Evolutionary conservation across 345 rosid species (phyloP), one percentile per base, ranked within the genome.

Genomic region (Limnanthes douglasii): DNA sequence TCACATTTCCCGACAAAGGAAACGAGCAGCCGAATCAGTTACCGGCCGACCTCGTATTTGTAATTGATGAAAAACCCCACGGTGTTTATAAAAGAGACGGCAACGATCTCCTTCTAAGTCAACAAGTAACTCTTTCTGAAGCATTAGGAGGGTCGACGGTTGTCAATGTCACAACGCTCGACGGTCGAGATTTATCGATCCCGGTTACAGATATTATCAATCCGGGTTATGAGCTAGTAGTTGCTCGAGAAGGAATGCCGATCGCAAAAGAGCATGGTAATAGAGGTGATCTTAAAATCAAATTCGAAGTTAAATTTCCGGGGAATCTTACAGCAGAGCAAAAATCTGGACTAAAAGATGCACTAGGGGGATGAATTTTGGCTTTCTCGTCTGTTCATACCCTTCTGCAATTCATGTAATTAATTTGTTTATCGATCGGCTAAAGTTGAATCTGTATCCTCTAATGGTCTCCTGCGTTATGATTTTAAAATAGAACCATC

Each of bases 161-260:
- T 0, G 68, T 80, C 14, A 62, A 46, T 20, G 53, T 90, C 19
- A 46, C 59, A 15, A 73, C 73, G 3, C 77, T 90, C 0, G 94
- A 84, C 24, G 80, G 88, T 2, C 68, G 88, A 9, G 48, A 45
- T 19, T 62, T 90, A 21, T 55, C 78, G 0, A 64, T 84, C 43
- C 68, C 68, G 0, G 92, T 84, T 8, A 59, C 71, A 1, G 83
- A 90, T 4, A 66, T 90, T 6, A 57, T 84, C 7, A 78, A 62
- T 60, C 96, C 96, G 0, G 94, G 94, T 7, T 77, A 58, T 39
- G 98, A 84, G 77, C 72, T 84, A 23, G 61, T 68, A 8, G 73
- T 90, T 11, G 59, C 76, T 2, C 61, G 39, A 41, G 98, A 90
- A 59, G 98, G 98, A 7, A 90, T 90, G 98, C 98, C 98, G 0